Base-by-base conservation (phyloP, 306 rosid genomes). In the Begonia loranthoides region DNA sequence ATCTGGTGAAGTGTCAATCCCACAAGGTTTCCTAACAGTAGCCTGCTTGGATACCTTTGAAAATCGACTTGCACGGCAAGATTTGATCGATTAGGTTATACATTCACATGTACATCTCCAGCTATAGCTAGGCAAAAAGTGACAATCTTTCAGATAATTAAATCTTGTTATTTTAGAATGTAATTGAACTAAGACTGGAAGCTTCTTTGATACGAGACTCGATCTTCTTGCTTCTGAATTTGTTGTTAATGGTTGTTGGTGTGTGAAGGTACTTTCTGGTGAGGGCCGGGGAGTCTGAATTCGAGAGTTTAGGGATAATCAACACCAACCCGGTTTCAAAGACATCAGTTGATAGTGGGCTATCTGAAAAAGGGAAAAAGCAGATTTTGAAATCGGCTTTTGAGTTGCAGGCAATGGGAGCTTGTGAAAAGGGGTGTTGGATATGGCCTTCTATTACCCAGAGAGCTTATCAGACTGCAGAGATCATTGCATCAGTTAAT, bases 361-460 rank as follows among this genome's bases (percentile, higher is more conserved):
- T 90, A 56, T 85, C 94, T 8, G 79, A 78, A 56, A 78, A 67
- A 65, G 95, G 95, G 57, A 90, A 80, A 75, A 90, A 80, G 60
- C 87, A 85, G 57, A 47, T 78, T 0, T 19, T 80, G 19, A 77
- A 60, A 63, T 72, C 85, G 6, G 95, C 95, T 66, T 82, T 78
- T 51, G 84, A 82, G 43, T 74, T 90, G 64, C 79, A 82, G 71
- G 76, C 73, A 63, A 73, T 72, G 85, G 92, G 77, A 12, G 87
- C 94, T n/a, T 90, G 95, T 81, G 95, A 74, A 4, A 76, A 56
- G 7, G 74, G 72, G 59, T 85, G 97, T 65, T 90, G 97, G 95
- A 90, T 85, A 4, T 90, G 97, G 97, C 81, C 97, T 66, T 90
- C 94, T 28, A 90, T 90, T 5, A 90, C 97, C 59, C 97, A 85